Conservation (phyloP, 345 rosid species). For the Syzygium aromaticum region DNA sequence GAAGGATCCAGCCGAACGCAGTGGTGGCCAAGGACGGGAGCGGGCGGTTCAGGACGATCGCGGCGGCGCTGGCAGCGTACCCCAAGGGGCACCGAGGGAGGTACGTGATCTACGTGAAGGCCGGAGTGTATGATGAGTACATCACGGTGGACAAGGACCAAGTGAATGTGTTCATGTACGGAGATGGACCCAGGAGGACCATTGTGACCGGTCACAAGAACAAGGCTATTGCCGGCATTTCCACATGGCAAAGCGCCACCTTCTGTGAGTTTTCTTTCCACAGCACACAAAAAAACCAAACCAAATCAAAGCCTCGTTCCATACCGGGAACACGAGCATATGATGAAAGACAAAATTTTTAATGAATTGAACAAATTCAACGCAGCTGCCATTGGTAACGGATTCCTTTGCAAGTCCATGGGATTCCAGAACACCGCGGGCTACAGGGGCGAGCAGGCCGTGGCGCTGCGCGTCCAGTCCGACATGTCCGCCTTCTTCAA, state of each 20-base stretch:
- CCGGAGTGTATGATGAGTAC: slow-evolving; percentile 36
- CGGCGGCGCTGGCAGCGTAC: slow-evolving; percentile 37
- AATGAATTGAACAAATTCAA: neutral
- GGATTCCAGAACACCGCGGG: slow-evolving; percentile 78
- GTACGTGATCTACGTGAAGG: slow-evolving; percentile 40
- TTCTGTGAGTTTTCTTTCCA: slow-evolving; percentile 16
- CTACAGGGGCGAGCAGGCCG: slow-evolving; percentile 55
- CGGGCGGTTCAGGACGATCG: slow-evolving; percentile 49
- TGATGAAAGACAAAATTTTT: neutral
- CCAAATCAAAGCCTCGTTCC: neutral
- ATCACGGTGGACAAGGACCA: slow-evolving; percentile 12
- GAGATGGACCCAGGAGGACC: slow-evolving; percentile 41
- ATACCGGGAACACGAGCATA: neutral
- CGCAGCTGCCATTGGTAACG: slow-evolving; percentile 44
- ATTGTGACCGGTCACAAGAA: slow-evolving; percentile 35
- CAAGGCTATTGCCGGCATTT: neutral
- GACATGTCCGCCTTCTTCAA: slow-evolving; percentile 44
- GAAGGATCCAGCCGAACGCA: slow-evolving; percentile 25
- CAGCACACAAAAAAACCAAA: neutral
- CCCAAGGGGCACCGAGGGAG: slow-evolving; percentile 21
- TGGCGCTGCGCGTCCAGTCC: slow-evolving; percentile 50
- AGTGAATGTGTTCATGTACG: slow-evolving; percentile 33
- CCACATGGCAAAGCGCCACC: slow-evolving; percentile 25
- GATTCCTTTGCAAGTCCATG: slow-evolving; percentile 54
- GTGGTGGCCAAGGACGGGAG: slow-evolving; percentile 83